Percentiles rank a stretch among this genome's conserved stretches.
phyloP scores from a whole-genome alignment of 495 filamentous ascomycete genomes.

The Geopyxis carbonaria region DNA sequence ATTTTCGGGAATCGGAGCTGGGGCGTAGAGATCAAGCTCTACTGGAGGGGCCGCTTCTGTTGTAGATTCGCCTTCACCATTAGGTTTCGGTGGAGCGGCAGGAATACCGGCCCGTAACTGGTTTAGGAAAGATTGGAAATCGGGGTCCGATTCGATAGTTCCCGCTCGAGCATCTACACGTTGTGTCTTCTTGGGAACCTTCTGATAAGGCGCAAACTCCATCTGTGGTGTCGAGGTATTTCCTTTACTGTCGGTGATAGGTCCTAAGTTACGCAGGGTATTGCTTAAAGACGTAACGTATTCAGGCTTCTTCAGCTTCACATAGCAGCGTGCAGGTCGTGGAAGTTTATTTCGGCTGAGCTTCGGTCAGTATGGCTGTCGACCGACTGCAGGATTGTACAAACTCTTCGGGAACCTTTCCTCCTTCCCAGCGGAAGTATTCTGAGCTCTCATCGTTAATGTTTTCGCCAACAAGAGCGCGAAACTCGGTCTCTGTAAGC shows the following conservation, averaged over 20 bases:
- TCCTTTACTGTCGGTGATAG: slow-evolving; percentile 61
- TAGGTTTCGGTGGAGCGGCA: slow-evolving; percentile 28
- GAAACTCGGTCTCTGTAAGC: slow-evolving; percentile 65
- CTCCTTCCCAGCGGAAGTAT: slow-evolving; percentile 59
- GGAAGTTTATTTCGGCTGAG: slow-evolving; percentile 12
- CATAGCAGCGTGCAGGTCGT: slow-evolving; percentile 10
- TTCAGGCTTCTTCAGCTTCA: slow-evolving; percentile 10
- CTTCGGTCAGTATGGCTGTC: slow-evolving; percentile 1
- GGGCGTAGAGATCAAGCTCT: slow-evolving; percentile 4
- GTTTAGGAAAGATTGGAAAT: slow-evolving; percentile 81
- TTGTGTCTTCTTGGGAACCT: slow-evolving; percentile 50
- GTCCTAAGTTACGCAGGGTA: slow-evolving; percentile 39
- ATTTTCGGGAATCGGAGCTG: slow-evolving; percentile 9
- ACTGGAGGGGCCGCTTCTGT: slow-evolving; percentile 3
- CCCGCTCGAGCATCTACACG: slow-evolving; percentile 74
- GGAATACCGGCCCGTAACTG: slow-evolving; percentile 24
- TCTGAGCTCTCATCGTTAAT: slow-evolving; percentile 62
- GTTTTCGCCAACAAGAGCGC: slow-evolving; percentile 56
- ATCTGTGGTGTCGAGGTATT: slow-evolving; percentile 51
- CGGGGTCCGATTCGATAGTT: slow-evolving; percentile 86
- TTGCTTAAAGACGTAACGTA: slow-evolving; percentile 11
- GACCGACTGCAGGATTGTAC: slow-evolving; percentile 15
- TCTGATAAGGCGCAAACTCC: slow-evolving; percentile 69
- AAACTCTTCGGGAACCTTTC: slow-evolving; percentile 81
- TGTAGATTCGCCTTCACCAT: slow-evolving; percentile 34